phyloP scores from a whole-genome alignment of 106 monocot genomes.

The Gastrodia elata region DNA sequence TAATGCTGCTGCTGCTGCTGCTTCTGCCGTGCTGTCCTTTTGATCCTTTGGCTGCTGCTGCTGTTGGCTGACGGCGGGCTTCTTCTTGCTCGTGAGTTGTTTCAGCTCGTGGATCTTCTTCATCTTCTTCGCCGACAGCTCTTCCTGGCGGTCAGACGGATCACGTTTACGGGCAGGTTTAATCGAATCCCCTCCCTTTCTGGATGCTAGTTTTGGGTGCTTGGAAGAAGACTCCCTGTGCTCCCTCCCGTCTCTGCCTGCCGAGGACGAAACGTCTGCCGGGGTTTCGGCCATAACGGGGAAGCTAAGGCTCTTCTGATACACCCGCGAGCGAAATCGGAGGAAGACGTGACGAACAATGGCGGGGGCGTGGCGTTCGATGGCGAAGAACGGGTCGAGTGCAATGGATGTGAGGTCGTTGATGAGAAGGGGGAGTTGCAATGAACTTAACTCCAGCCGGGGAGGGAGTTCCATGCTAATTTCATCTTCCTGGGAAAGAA shows the following conservation, averaged over 20 bases:
- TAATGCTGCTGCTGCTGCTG: background rate
- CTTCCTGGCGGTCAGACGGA: conserved; percentile 19
- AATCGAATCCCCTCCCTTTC: background rate
- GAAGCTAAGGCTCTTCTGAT: conserved; percentile 25
- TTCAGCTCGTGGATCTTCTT: conserved; percentile 12
- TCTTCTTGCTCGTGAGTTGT: conserved; percentile 8
- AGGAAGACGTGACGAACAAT: conserved; percentile 23
- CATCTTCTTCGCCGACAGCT: conserved; percentile 5
- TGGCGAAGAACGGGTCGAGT: conserved; percentile 40
- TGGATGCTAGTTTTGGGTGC: background rate
- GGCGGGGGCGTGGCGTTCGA: conserved; percentile 19
- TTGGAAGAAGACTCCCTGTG: background rate
- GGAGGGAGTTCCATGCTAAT: conserved; percentile 8
- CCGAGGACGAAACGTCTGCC: background rate
- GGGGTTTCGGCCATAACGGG: background rate
- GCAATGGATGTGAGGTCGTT: conserved; percentile 35
- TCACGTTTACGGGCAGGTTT: conserved; percentile 10
- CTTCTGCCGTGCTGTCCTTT: background rate
- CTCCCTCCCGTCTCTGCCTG: conserved; percentile 1
- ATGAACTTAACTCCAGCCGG: conserved; percentile 12
- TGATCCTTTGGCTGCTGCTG: background rate
- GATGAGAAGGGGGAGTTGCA: conserved; percentile 15
- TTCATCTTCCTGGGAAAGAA: background rate
- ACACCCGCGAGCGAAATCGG: conserved; percentile 40
- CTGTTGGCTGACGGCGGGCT: background rate